Conservation (phyloP, 2,329 filamentous ascomycete genomes). For the Scedosporium apiospermum region DNA sequence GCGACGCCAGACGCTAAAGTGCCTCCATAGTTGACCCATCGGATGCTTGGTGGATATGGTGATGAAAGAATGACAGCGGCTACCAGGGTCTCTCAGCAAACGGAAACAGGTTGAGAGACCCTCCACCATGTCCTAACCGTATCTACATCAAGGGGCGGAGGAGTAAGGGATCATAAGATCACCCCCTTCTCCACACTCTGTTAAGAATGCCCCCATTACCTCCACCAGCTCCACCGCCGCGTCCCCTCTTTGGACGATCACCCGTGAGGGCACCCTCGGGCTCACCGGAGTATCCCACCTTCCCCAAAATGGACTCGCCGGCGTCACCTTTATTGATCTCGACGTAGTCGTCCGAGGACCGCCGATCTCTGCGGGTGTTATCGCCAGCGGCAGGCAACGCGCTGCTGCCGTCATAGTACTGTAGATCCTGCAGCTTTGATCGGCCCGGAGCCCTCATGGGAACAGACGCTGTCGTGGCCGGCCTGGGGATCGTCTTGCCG, state of each 20-base stretch:
- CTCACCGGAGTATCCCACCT: not conserved
- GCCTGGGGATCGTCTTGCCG: not conserved
- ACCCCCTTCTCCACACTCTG: not conserved
- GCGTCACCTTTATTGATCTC: slow-evolving; percentile 20
- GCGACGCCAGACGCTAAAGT: not conserved
- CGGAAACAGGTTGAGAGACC: not conserved
- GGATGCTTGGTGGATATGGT: not conserved
- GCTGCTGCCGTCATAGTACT: not conserved
- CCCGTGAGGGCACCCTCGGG: not conserved
- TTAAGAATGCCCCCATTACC: not conserved
- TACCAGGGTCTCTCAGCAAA: not conserved
- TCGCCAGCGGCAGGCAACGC: not conserved
- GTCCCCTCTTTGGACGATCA: not conserved
- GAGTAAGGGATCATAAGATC: not conserved
- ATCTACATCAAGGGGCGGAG: no score
- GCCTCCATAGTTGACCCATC: not conserved
- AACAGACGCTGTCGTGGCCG: not conserved
- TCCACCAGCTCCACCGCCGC: not conserved
- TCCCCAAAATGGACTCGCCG: not conserved
- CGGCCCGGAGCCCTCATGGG: not conserved
- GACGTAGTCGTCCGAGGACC: slow-evolving; percentile 22
- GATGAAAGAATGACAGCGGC: not conserved
- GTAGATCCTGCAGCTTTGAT: not conserved
- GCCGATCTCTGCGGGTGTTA: not conserved
- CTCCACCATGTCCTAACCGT: not conserved